Conservation (phyloP, 2,329 filamentous ascomycete genomes). For the Scortechinia acanthostroma region DNA sequence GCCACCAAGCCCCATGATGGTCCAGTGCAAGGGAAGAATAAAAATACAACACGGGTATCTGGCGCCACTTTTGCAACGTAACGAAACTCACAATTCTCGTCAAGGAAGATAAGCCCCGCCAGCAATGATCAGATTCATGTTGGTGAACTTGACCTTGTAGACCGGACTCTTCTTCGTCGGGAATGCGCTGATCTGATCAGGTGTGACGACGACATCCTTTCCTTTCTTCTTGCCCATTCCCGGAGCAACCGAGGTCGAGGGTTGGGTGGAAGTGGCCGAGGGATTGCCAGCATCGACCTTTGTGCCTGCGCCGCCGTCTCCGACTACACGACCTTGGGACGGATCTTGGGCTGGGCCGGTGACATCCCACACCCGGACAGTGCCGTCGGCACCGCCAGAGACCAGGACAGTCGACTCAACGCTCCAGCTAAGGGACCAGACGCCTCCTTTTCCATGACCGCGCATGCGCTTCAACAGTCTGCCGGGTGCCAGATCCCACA, state of each 20-base stretch:
- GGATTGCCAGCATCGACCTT: constrained; percentile 35
- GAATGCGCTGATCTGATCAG: constrained; percentile 59
- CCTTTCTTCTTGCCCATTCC: constrained; percentile 36
- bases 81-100: background rate
- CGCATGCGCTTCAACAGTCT: constrained; percentile 57
- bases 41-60: background rate
- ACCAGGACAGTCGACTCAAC: constrained; percentile 57
- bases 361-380: constrained; percentile 62
- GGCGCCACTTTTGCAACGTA: background rate
- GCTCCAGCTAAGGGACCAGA: constrained; percentile 59
- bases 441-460: constrained; percentile 58
- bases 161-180: constrained; percentile 62
- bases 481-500: constrained; percentile 56
- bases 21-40: background rate
- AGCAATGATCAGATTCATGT: constrained; percentile 59
- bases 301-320: constrained; percentile 34
- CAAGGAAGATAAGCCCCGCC: constrained; percentile 53
- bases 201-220: constrained; percentile 54
- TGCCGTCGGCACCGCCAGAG: constrained; percentile 56
- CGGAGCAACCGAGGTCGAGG: constrained; percentile 21
- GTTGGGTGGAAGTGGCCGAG: constrained; percentile 14
- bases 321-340: constrained; percentile 33
- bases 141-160: constrained; percentile 57
- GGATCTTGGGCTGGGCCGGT: constrained; percentile 29
- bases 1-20: too few species aligned